Percentiles rank a stretch among this genome's conserved stretches.
These are phyloP conservation scores for Trichophyton benhamiae DNA, from an alignment of 2,329 filamentous ascomycete species.

Conservation along the genomic window DNA sequence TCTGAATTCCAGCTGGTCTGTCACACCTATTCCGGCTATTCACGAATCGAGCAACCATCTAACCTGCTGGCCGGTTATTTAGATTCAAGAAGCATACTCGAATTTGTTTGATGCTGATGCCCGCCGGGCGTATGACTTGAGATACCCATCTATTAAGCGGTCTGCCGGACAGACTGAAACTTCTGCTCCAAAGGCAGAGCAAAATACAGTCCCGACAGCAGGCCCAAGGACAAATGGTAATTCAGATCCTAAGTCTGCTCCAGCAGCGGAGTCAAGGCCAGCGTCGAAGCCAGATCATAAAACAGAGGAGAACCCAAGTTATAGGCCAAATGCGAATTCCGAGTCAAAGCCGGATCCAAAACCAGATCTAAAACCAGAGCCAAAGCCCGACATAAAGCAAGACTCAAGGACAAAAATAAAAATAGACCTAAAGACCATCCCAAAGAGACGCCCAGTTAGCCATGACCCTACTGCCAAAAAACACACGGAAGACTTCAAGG, in stretches of 20 bases:
- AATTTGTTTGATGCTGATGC: background rate
- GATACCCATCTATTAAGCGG: background rate
- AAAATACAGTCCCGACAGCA: background rate
- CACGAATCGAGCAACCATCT: background rate
- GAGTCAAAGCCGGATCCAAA: no score
- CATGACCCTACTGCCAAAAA: background rate
- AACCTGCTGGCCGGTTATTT: background rate
- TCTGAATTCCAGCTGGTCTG: slow-evolving; percentile 12
- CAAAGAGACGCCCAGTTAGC: background rate
- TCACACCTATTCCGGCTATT: background rate
- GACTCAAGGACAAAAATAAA: background rate
- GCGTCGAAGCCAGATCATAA: no score
- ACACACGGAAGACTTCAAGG: background rate
- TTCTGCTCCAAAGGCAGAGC: background rate
- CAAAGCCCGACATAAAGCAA: no score
- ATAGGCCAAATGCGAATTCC: no score
- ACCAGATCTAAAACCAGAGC: no score
- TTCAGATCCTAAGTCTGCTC: no score
- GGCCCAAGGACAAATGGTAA: no score
- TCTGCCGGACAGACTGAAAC: background rate
- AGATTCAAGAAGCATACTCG: background rate
- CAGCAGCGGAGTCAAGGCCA: no score
- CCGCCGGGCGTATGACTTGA: background rate
- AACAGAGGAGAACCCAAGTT: no score
- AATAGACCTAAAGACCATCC: background rate